These are phyloP conservation scores for Aspergillus luchuensis DNA, from an alignment of 2,329 filamentous ascomycete genomes.

Conservation along the genomic window DNA sequence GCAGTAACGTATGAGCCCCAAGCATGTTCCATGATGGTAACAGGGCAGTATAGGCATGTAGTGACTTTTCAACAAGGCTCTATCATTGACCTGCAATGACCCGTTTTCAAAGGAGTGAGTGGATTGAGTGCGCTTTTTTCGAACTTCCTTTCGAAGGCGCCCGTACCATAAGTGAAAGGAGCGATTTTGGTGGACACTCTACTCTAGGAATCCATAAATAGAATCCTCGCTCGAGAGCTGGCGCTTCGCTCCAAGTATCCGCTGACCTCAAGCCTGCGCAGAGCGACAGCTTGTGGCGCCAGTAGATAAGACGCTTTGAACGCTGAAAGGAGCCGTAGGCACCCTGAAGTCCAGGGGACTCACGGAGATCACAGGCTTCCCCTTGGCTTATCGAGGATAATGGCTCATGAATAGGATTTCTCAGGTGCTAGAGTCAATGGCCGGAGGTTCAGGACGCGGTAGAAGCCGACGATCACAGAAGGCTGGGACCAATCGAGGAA, in stretches of 20 bases:
- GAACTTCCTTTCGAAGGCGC: background rate
- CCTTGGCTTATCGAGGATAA: background rate
- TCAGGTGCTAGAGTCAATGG: background rate
- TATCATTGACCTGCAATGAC: slow-evolving; percentile 33
- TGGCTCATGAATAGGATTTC: background rate
- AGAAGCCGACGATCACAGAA: slow-evolving; percentile 13
- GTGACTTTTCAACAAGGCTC: slow-evolving; percentile 5
- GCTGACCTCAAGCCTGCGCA: background rate
- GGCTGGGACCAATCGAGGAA: slow-evolving; percentile 7
- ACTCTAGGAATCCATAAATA: background rate
- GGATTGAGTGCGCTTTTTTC: too few relatives aligned
- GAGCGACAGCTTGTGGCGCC: background rate
- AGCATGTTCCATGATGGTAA: slow-evolving; percentile 46
- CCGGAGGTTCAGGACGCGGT: background rate
- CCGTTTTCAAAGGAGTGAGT: slow-evolving; percentile 14
- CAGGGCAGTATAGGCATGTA: slow-evolving; percentile 26
- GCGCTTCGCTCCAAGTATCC: background rate
- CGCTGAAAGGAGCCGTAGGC: background rate
- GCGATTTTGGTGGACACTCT: background rate
- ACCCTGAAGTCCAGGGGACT: background rate
- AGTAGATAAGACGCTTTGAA: background rate
- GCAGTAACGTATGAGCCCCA: slow-evolving; percentile 63
- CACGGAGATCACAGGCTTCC: background rate
- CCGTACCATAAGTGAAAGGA: background rate
- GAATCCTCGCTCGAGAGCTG: background rate